Evolutionary conservation across 768 basidiomycete species (phyloP), one percentile per base, ranked within the genome.

Genomic region (Tricholoma sp.): DNA sequence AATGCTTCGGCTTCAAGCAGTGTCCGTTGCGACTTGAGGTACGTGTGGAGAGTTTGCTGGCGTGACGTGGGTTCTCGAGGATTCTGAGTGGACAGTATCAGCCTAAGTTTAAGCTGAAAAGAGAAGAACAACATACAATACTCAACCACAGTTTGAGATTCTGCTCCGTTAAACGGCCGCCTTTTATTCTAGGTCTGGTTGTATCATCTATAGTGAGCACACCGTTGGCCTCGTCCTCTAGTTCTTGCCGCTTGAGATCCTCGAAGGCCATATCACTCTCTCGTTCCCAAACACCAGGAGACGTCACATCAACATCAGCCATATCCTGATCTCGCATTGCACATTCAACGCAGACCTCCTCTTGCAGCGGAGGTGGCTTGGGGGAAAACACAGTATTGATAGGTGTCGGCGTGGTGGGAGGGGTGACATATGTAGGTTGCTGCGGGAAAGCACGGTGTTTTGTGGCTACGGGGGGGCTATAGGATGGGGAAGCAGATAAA

Each of bases 321-420:
- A 99, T 93, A 69, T 99, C 97, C 67, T 96, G 85, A 71, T 99
- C 97, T 31, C 97, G 86, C 95, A 98, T 98, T 57, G 97, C 89
- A 67, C 97, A 99, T 71, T 98, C 97, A 34, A 97, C 78, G 64
- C 96, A 99, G 29, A 98, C 75, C 69, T 98, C 96, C 64, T 91
- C 89, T 61, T 82, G 85, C 9, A 73, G 77, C n/a, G 76, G 81
- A 12, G 76, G 82, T 21, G 78, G 82, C 31, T 71, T 71, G 59
- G 84, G 82, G 0, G 81, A 78, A 64, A 82, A 84, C 4, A 84
- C 78, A 3, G 86, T 80, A 59, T 86, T 84, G 50, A 85, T 76
- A 41, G 85, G 76, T 52, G 77, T 80, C 11, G 80, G 78, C 0
- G 81, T 65, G n/a, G 76, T 59, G 0, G 73, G 66, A 45, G 84